Percentiles rank a stretch among this genome's conserved stretches.
phyloP scores from a whole-genome alignment of 2,329 filamentous ascomycete species.

The Colletotrichum echinochloae region DNA sequence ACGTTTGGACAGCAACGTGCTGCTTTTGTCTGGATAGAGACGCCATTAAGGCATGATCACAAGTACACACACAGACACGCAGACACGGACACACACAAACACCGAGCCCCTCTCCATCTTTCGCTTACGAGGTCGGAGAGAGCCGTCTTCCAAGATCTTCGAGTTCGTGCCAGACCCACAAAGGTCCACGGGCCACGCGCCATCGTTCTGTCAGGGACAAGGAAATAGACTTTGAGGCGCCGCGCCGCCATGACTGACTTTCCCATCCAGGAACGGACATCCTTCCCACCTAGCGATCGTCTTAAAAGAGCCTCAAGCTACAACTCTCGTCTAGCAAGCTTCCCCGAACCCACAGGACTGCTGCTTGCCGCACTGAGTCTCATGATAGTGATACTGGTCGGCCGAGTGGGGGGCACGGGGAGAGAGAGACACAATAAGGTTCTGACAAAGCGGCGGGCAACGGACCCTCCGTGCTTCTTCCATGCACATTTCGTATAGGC shows the following conservation, averaged over 20 bases:
- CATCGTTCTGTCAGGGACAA: background rate
- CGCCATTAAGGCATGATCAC: background rate
- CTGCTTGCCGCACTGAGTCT: background rate
- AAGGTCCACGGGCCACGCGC: background rate
- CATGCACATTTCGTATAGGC: conserved; percentile 23
- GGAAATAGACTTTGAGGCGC: background rate
- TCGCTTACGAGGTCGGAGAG: background rate
- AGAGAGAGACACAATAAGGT: conserved; percentile 27
- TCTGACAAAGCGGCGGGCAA: conserved; percentile 20
- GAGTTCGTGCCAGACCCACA: background rate
- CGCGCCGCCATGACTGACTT: background rate
- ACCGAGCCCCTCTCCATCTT: background rate
- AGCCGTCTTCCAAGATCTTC: background rate
- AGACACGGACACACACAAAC: too few species aligned
- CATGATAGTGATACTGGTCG: background rate
- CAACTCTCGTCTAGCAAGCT: background rate
- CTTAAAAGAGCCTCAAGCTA: background rate
- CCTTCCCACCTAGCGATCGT: background rate
- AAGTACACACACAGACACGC: background rate
- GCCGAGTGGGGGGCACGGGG: background rate
- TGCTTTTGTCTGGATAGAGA: background rate
- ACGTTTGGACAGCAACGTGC: background rate
- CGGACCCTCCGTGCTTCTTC: background rate
- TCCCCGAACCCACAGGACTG: background rate
- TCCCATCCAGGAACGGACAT: background rate